Conservation (phyloP, 768 basidiomycete genomes). For the Dendrothele bispora region DNA sequence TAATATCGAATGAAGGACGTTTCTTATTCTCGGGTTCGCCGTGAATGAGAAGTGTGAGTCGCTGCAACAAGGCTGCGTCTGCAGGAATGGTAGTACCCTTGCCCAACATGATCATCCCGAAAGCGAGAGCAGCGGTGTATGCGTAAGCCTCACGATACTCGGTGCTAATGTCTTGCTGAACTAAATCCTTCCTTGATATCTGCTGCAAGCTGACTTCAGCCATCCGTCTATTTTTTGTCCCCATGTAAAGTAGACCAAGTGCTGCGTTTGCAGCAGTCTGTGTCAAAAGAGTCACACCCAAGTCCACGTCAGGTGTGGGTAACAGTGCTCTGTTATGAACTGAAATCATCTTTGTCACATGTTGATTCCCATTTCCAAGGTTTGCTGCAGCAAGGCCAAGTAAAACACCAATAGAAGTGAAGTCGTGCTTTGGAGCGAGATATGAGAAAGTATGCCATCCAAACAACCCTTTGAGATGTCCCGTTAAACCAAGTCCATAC, state of each 20-base stretch:
- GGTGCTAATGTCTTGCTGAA: conserved; percentile 79
- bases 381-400: conserved; percentile 93
- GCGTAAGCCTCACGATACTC: conserved; percentile 94
- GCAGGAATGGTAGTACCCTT: conserved; percentile 78
- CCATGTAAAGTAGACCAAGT: conserved; percentile 87
- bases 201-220: conserved; percentile 90
- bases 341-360: conserved; percentile 88
- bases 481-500: conserved; percentile 87
- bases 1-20: conserved; percentile 70
- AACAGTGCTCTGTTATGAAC: conserved; percentile 93
- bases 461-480: conserved; percentile 85
- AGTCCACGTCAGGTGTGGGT: conserved; percentile 81
- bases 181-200: conserved; percentile 74
- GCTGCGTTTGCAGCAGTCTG: conserved; percentile 88
- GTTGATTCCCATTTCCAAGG: conserved; percentile 79
- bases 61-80: conserved; percentile 66
- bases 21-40: conserved; percentile 57
- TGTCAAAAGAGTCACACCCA: conserved; percentile 87
- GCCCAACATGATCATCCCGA: conserved; percentile 96
- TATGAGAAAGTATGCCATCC: conserved; percentile 97
- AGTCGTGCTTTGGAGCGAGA: conserved; percentile 93
- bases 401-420: conserved; percentile 90
- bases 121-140: conserved; percentile 82
- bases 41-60: conserved; percentile 73
- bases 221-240: conserved; percentile 85